Base-by-base conservation (phyloP, 225 moss, liverwort and hornwort genomes). In the Bryum argenteum region DNA sequence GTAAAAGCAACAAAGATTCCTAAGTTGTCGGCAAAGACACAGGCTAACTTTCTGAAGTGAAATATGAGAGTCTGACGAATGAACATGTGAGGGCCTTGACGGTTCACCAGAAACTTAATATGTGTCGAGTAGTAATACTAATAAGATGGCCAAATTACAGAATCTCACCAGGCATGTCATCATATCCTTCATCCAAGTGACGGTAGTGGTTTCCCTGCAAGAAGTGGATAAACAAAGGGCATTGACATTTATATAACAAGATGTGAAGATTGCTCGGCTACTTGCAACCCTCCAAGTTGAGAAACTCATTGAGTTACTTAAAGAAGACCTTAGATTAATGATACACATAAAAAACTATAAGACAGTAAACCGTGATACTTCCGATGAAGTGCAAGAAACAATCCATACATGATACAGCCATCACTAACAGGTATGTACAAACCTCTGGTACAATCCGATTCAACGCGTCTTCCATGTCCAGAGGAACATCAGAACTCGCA, bases 401-500 rank as follows among this genome's bases (percentile, higher is more conserved):
- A 12, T 11, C 45, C 1, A 64, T 17, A 70, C 19, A 38, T n/a
- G 45, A 60, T 41, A 26, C 28, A 47, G 54, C 14, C 39, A 68
- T 52, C 40, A 55, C 9, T 40, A 61, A 41, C 41, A 55, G 60
- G 48, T 37, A 73, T 17, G 61, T 28, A 71, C 81, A 38, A 72
- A 92, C 97, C 90, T 98, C 94, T 67, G 97, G 97, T 33, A 98
- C 97, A 63, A 98, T 88, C 65, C 92, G 85, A 75, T 98, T 98
- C 15, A 98, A 81, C 40, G 94, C 79, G 79, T 98, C 98, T 77
- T 98, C 98, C 98, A 98, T 98, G 74, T 98, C 98, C 79, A 94
- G 64, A 60, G 92, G 94, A 73, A 98, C 98, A 83, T 98, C 98
- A 53, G 92, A 75, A 78, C 98, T 98, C n/a, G 92, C 92, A 65